These are phyloP conservation scores for Corylus avellana DNA, from an alignment of 306 rosid species.

Conservation along the genomic window DNA sequence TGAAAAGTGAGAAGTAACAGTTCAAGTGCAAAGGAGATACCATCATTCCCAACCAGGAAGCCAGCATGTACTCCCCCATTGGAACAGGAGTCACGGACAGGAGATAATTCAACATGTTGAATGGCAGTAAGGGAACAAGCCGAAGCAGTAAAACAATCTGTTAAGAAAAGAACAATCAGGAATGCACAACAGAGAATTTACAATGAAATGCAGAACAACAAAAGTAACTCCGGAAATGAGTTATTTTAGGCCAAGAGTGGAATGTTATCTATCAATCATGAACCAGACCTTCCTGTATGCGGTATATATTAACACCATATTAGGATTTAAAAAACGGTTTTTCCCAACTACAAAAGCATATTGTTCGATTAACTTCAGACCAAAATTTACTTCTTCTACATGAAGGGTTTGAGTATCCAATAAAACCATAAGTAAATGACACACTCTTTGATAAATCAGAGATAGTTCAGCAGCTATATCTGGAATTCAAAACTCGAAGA, in stretches of 20 bases:
- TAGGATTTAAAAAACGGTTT: neutral
- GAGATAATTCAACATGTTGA: conserved; percentile 86
- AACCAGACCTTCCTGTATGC: neutral
- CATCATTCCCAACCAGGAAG: conserved; percentile 99
- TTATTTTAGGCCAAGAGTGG: neutral
- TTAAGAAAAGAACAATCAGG: conserved; percentile 6
- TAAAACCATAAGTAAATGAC: neutral
- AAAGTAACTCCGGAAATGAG: conserved; percentile 6
- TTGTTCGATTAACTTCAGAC: neutral
- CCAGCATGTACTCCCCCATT: conserved; percentile 77
- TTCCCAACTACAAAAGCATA: neutral
- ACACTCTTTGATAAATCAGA: neutral
- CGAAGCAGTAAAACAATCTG: conserved; percentile 95
- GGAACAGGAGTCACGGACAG: conserved; percentile 93
- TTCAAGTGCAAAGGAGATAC: conserved; percentile 50
- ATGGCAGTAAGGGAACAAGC: conserved; percentile 95
- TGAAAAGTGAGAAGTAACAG: conserved; percentile 3
- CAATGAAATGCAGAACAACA: conserved; percentile 8
- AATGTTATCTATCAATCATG: neutral
- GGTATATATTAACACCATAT: too few relatives aligned
- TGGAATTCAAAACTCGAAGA: neutral
- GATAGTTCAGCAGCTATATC: neutral
- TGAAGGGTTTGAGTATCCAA: neutral
- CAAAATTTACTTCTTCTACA: neutral
- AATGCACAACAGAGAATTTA: neutral